Evolutionary conservation across 106 monocot species (phyloP).

Genomic region (Dioscorea dumetorum): DNA sequence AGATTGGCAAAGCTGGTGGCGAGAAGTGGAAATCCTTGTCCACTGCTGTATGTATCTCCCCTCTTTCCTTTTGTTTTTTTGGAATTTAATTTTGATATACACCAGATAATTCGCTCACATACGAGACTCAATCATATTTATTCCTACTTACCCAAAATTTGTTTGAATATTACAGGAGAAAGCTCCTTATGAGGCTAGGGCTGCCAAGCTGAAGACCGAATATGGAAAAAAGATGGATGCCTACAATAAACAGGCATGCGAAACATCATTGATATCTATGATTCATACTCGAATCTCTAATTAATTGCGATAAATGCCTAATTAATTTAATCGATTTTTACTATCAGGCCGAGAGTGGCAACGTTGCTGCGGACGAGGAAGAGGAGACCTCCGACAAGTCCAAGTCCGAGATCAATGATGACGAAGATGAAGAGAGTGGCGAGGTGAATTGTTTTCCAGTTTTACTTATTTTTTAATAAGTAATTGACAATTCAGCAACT

Average conservation of each 20-base stretch:
- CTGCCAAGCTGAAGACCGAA: constrained; percentile 69
- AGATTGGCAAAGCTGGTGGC: constrained; percentile 14
- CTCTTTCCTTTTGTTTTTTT: neutral
- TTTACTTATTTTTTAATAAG: too few species aligned
- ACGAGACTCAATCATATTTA: too few species aligned
- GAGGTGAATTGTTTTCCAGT: neutral
- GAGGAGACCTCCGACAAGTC: constrained; percentile 76
- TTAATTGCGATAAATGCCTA: neutral
- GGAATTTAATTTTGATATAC: neutral
- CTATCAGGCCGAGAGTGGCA: neutral
- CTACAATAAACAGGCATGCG: constrained; percentile 31
- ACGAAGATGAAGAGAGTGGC: constrained; percentile 50
- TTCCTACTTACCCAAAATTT: neutral
- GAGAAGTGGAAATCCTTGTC: constrained; percentile 31
- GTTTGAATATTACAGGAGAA: constrained; percentile 54
- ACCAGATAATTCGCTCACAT: neutral
- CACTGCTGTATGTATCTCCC: constrained; percentile 12
- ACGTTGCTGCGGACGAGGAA: constrained; percentile 24
- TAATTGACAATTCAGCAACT: too few species aligned
- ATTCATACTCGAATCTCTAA: neutral
- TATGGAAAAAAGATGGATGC: constrained; percentile 61
- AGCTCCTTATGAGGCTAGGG: constrained; percentile 68
- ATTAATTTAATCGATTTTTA: neutral
- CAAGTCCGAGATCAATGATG: constrained; percentile 74
- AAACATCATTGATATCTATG: neutral